These are phyloP conservation scores for Sparassis latifolia DNA, from an alignment of 1,284 basidiomycete species.

Conservation along the genomic window DNA sequence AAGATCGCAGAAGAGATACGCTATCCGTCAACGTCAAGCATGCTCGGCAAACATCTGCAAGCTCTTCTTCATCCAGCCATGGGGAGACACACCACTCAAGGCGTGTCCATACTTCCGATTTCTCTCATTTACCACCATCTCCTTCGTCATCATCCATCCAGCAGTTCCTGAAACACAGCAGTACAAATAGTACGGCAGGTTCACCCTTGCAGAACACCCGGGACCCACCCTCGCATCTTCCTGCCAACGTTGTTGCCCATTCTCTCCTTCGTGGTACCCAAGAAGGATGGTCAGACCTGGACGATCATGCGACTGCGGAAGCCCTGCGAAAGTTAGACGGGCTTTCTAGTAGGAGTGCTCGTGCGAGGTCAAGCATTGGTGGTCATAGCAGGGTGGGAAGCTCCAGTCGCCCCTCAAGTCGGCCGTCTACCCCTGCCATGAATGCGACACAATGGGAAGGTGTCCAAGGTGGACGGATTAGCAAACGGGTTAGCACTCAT, in stretches of 20 bases:
- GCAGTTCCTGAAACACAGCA: slow-evolving; percentile 65
- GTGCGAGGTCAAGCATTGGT: slow-evolving; percentile 51
- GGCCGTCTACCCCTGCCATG: slow-evolving; percentile 64
- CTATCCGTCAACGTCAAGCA: slow-evolving; percentile 47
- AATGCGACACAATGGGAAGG: slow-evolving; percentile 63
- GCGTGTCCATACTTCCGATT: slow-evolving; percentile 66
- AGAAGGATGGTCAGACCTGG: slow-evolving; percentile 79
- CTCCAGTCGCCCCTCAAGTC: slow-evolving; percentile 56
- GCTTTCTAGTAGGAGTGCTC: slow-evolving; percentile 67
- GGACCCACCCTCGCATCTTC: slow-evolving; percentile 34
- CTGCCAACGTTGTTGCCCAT: slow-evolving; percentile 65
- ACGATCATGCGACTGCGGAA: slow-evolving; percentile 86
- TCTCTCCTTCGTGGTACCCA: slow-evolving; percentile 74
- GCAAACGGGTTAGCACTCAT: slow-evolving; percentile 43
- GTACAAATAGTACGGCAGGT: slow-evolving; percentile 37
- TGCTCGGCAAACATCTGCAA: slow-evolving; percentile 55
- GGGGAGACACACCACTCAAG: slow-evolving; percentile 45
- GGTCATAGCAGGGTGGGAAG: slow-evolving; percentile 56
- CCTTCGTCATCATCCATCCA: slow-evolving; percentile 82
- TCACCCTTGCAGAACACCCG: slow-evolving; percentile 41
- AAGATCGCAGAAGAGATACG: slow-evolving; percentile 64
- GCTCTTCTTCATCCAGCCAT: slow-evolving; percentile 58
- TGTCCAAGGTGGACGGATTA: slow-evolving; percentile 45
- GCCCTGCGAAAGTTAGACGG: slow-evolving; percentile 93
- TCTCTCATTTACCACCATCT: slow-evolving; percentile 83